phyloP scores from a whole-genome alignment of 1,284 basidiomycete genomes.

The Cronartium quercuum region DNA sequence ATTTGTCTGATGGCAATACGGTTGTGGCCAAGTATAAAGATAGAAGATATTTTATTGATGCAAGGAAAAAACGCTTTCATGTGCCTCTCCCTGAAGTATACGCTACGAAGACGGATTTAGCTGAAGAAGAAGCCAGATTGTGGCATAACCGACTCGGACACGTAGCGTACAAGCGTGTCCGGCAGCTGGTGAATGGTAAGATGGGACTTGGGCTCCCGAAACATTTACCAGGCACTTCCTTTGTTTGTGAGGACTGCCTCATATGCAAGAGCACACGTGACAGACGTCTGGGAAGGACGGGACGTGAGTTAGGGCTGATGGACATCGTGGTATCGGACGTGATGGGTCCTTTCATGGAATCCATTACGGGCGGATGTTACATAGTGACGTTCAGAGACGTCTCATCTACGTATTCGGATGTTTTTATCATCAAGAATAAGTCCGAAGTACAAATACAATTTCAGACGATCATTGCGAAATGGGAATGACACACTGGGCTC shows the following conservation, averaged over 20 bases:
- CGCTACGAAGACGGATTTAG: neutral
- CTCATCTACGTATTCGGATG: neutral
- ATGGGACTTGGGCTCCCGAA: neutral
- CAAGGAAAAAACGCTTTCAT: too few relatives aligned
- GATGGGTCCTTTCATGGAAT: conserved; percentile 9
- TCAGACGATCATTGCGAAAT: neutral
- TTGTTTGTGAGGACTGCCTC: neutral
- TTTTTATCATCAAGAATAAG: neutral
- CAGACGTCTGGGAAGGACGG: too few relatives aligned
- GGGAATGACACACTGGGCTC: neutral
- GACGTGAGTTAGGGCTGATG: too few relatives aligned
- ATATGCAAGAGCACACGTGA: too few relatives aligned
- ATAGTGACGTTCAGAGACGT: neutral
- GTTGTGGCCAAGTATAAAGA: neutral
- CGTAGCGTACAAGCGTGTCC: neutral
- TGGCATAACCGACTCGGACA: neutral
- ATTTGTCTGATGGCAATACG: neutral
- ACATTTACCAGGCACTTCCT: neutral
- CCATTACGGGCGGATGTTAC: neutral
- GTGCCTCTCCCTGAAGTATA: too few relatives aligned
- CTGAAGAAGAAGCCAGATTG: neutral
- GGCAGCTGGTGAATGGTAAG: neutral
- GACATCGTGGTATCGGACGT: conserved; percentile 14
- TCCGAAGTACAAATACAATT: neutral
- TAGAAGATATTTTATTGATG: neutral